These are phyloP conservation scores for Plantago ovata DNA, from an alignment of 257 asterid genomes.

Conservation along the genomic window DNA sequence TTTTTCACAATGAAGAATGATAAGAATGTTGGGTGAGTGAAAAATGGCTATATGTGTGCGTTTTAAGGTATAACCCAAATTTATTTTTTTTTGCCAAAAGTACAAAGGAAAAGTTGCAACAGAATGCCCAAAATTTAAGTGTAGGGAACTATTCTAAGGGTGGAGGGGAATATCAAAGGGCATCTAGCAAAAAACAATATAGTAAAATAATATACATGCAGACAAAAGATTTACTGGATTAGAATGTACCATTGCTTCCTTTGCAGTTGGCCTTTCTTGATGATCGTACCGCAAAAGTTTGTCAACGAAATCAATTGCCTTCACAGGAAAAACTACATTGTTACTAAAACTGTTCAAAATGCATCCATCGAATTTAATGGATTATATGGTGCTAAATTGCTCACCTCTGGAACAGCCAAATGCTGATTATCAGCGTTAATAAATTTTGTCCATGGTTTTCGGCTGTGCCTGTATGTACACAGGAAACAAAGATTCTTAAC, in stretches of 20 bases:
- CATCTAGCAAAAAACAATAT: no score
- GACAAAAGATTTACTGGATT: no score
- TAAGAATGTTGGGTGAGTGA: no score
- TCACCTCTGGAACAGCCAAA: conserved; percentile 65
- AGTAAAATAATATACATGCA: no score
- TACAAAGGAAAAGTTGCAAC: no score
- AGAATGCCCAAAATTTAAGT: no score
- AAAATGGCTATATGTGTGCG: no score
- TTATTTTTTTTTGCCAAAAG: no score
- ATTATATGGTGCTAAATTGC: neutral
- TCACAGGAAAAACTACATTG: neutral
- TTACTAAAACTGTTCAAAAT: neutral
- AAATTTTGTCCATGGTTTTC: conserved; percentile 52
- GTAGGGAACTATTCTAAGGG: no score
- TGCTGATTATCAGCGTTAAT: conserved; percentile 53
- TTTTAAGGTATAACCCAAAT: no score
- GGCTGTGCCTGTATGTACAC: conserved; percentile 43
- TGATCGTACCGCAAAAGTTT: conserved; percentile 62
- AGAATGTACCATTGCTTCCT: conserved; percentile 64
- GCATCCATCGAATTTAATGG: neutral
- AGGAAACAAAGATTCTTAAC: conserved; percentile 16
- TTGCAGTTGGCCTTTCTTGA: conserved; percentile 72
- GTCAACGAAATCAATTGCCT: conserved; percentile 80
- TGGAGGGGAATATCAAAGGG: no score
- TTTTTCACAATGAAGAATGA: no score